Percentiles rank a stretch among this genome's conserved stretches.
Evolutionary conservation across 2,329 filamentous ascomycete genomes (phyloP).

Genomic region (Verticillium tricorpus): DNA sequence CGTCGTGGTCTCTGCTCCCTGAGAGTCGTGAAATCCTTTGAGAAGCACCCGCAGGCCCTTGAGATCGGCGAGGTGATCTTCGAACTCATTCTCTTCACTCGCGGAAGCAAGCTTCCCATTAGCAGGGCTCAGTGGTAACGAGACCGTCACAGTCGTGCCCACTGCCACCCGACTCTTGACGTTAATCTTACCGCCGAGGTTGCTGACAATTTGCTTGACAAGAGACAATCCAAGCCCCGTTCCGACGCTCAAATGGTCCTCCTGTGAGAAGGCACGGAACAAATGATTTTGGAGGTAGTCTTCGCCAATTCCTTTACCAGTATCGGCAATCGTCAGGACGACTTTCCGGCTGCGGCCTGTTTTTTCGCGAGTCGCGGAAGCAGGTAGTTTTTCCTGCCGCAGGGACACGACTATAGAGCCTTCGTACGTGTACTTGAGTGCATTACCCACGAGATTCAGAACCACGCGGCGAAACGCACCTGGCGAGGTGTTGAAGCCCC

Average conservation of each 20-base stretch:
- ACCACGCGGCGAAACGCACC: slow-evolving; percentile 46
- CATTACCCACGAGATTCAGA: slow-evolving; percentile 50
- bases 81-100: neutral
- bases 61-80: slow-evolving; percentile 5
- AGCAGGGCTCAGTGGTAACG: slow-evolving; percentile 29
- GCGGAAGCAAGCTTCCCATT: neutral
- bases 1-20: slow-evolving; percentile 19
- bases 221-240: slow-evolving; percentile 59
- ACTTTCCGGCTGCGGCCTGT: slow-evolving; percentile 16
- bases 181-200: slow-evolving; percentile 51
- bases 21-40: slow-evolving; percentile 9
- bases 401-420: slow-evolving; percentile 37
- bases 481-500: slow-evolving; percentile 50
- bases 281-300: slow-evolving; percentile 54
- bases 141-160: slow-evolving; percentile 48
- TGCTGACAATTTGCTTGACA: slow-evolving; percentile 51
- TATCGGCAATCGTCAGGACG: slow-evolving; percentile 49
- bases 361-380: slow-evolving; percentile 10
- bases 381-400: slow-evolving; percentile 8
- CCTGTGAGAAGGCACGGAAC: slow-evolving; percentile 58
- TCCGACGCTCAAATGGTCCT: slow-evolving; percentile 51
- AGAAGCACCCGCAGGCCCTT: slow-evolving; percentile 1
- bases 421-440: slow-evolving; percentile 46
- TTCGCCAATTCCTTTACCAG: slow-evolving; percentile 56
- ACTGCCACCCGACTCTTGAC: slow-evolving; percentile 45